Evolutionary conservation across 208 protist genomes (phyloP).

Genomic region (Acanthamoeba sp.): DNA sequence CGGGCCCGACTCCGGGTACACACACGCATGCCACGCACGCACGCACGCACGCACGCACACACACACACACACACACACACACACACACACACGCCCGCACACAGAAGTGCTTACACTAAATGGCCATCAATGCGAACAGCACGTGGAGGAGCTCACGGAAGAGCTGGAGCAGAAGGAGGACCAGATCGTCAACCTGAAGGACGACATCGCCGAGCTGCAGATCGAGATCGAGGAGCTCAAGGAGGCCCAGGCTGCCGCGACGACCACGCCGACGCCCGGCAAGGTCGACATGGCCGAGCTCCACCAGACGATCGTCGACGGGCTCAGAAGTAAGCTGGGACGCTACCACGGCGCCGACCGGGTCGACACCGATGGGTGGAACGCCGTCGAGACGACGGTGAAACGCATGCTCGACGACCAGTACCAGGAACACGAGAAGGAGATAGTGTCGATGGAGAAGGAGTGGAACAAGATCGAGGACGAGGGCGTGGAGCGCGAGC

Average conservation of each 20-base stretch:
- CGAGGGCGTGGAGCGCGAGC: background rate
- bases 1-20: background rate
- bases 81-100: background rate
- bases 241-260: background rate
- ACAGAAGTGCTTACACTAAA: background rate
- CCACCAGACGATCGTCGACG: background rate
- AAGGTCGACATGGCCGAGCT: background rate
- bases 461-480: constrained; percentile 41
- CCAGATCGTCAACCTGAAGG: background rate
- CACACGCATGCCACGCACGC: no score
- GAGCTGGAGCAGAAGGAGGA: constrained; percentile 13
- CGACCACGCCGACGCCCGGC: background rate
- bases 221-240: background rate
- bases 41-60: background rate
- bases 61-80: background rate
- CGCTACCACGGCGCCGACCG: background rate
- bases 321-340: background rate
- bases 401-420: background rate
- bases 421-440: background rate
- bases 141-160: background rate
- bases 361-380: background rate
- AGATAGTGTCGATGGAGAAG: background rate
- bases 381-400: background rate
- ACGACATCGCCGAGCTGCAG: background rate
- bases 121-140: background rate